These are phyloP conservation scores for Aspergillus kassunensis DNA, from an alignment of 495 filamentous ascomycete genomes.

Conservation along the genomic window DNA sequence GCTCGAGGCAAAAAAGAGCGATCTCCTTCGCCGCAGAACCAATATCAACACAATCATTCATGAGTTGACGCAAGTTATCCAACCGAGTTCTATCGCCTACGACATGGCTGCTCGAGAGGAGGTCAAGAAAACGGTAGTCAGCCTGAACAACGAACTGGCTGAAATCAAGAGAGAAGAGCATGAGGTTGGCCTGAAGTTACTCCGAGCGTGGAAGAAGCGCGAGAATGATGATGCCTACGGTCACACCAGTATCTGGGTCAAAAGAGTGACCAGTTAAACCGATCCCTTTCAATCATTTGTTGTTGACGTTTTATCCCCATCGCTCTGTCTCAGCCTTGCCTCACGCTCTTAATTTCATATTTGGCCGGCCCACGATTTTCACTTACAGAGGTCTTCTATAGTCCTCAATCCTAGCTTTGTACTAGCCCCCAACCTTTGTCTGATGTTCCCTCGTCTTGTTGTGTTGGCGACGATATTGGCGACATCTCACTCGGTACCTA, in stretches of 20 bases:
- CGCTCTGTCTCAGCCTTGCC: neutral
- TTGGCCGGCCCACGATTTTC: neutral
- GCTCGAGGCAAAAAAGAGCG: conserved; percentile 62
- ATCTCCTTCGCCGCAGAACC: conserved; percentile 59
- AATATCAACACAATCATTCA: conserved; percentile 69
- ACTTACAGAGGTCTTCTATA: conserved; percentile 1
- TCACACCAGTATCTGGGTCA: conserved; percentile 76
- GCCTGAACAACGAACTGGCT: conserved; percentile 66
- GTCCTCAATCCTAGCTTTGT: too few species aligned
- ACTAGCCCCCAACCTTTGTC: conserved; percentile 1
- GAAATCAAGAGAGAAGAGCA: conserved; percentile 80
- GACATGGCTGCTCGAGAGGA: conserved; percentile 56
- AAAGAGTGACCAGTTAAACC: conserved; percentile 55
- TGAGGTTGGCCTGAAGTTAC: conserved; percentile 77
- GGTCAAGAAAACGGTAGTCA: conserved; percentile 69
- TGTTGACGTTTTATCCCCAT: neutral
- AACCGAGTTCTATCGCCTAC: conserved; percentile 54
- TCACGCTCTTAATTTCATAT: neutral
- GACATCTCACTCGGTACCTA: neutral
- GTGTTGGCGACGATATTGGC: neutral
- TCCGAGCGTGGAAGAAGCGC: conserved; percentile 72
- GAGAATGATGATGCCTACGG: conserved; percentile 68
- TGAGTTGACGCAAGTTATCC: conserved; percentile 62
- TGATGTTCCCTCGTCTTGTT: conserved; percentile 2
- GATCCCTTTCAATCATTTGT: neutral